Evolutionary conservation across 345 rosid genomes (phyloP), one percentile per base, ranked within the genome.

Genomic region (Alliaria petiolata): DNA sequence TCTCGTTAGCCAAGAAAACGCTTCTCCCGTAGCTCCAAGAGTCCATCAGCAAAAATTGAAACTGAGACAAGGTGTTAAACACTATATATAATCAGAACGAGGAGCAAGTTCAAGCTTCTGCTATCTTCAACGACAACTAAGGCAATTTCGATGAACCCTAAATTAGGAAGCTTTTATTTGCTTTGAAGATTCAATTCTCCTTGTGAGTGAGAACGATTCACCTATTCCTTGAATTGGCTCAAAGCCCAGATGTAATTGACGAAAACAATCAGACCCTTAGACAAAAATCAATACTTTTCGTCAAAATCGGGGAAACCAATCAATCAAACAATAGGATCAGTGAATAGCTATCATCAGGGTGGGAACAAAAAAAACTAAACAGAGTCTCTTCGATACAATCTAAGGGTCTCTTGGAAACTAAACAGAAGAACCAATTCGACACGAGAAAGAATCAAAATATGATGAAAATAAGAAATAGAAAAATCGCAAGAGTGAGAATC

Each of bases 1-100:
- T 38, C 70, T 64, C 87, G 57, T 74, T 83, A 3, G 80, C 38
- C 61, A 83, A 76, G 62, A 69, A 31, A 74, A 66, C 36, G 61
- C 71, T 75, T 65, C 74, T 81, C n/a, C 81, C 86, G 65, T 70
- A 81, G 64, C 77, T 77, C 91, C 91, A 86, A 46, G 82, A 78
- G 59, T 86, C 91, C 88, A 84, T 84, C 51, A 50, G 42, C 59
- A 61, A 39, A 59, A 44, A 14, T 55, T 15, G 22, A 71, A 34
- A 49, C 60, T 46, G 55, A 59, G 26, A 65, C 11, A 45, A 72
- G 4, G n/a, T n/a, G n/a, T n/a, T n/a, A n/a, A n/a, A n/a, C n/a
- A n/a, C n/a, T 47, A 35, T 5, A 16, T 10, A 16, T 9, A 38
- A 10, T 67, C 40, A 67, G 60, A 25, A 38, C 11, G n/a, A 28